Evolutionary conservation across 257 asterid species (phyloP).

Genomic region (Haberlea rhodopensis): DNA sequence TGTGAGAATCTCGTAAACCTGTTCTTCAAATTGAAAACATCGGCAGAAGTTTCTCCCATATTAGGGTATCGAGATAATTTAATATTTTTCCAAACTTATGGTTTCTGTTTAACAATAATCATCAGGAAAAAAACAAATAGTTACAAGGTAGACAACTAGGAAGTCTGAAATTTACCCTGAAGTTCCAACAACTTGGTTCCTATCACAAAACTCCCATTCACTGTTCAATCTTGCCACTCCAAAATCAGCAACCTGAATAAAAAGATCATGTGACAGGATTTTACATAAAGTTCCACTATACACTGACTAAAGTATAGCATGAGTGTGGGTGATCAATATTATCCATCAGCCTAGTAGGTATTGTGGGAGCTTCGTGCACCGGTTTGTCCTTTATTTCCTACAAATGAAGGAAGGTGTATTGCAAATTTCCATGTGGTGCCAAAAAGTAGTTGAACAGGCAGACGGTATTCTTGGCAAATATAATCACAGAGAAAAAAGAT

Average conservation of each 20-base stretch:
- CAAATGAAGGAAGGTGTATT: conserved; percentile 24
- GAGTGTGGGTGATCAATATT: not conserved
- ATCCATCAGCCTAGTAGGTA: not conserved
- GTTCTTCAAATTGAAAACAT: not conserved
- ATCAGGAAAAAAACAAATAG: not conserved
- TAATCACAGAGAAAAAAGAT: conserved; percentile 23
- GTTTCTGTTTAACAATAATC: not conserved
- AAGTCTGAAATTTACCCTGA: conserved; percentile 46
- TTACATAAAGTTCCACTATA: not conserved
- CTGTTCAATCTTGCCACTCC: conserved; percentile 76
- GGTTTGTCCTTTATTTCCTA: conserved; percentile 42
- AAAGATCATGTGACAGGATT: conserved; percentile 12
- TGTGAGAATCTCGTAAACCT: not conserved
- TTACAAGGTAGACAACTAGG: not conserved
- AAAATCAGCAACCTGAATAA: conserved; percentile 77
- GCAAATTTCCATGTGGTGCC: not conserved
- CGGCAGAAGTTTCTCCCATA: not conserved
- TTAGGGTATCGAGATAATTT: conserved; percentile 1
- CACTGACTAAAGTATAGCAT: not conserved
- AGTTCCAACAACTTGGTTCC: conserved; percentile 52
- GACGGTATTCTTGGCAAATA: not conserved
- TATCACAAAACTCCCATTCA: conserved; percentile 55
- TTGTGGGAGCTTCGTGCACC: not conserved
- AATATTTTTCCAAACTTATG: not conserved
- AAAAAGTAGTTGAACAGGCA: conserved; percentile 10